Evolutionary conservation across 2,329 filamentous ascomycete species (phyloP).

Genomic region (Alternaria sp.): DNA sequence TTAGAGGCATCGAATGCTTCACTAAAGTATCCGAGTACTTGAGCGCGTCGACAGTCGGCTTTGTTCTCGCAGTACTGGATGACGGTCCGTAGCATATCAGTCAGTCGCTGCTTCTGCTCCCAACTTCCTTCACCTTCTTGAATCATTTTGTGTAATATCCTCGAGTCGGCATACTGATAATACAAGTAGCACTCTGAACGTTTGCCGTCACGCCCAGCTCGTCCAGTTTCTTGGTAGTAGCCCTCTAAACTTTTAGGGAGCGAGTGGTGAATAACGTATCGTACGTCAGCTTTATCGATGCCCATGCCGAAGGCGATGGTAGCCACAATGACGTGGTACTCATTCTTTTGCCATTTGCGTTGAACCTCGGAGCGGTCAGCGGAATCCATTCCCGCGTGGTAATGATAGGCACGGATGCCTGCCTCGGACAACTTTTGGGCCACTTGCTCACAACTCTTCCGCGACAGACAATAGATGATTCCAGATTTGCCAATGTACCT

Average conservation of each 20-base stretch:
- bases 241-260: slow-evolving; percentile 95
- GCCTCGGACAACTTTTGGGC: slow-evolving; percentile 72
- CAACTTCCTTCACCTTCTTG: slow-evolving; percentile 76
- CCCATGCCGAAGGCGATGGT: slow-evolving; percentile 99
- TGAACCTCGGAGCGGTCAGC: slow-evolving; percentile 76
- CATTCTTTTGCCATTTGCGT: slow-evolving; percentile 80
- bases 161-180: slow-evolving; percentile 82
- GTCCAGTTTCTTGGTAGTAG: slow-evolving; percentile 97
- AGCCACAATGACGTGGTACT: slow-evolving; percentile 88
- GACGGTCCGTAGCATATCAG: slow-evolving; percentile 84
- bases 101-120: slow-evolving; percentile 84
- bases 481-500: slow-evolving; percentile 78
- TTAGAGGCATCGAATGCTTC: slow-evolving; percentile 77
- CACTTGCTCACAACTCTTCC: slow-evolving; percentile 81
- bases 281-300: slow-evolving; percentile 97
- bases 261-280: slow-evolving; percentile 93
- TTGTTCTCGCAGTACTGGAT: slow-evolving; percentile 89
- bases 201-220: slow-evolving; percentile 89
- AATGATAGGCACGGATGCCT: slow-evolving; percentile 79
- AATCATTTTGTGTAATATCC: slow-evolving; percentile 80
- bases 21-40: slow-evolving; percentile 93
- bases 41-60: slow-evolving; percentile 83
- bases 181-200: slow-evolving; percentile 89
- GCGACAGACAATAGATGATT: slow-evolving; percentile 91
- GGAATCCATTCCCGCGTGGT: slow-evolving; percentile 80